Evolutionary conservation across 1,139 yeast genomes (phyloP), one percentile per base, ranked within the genome.

Genomic region (Geotrichum europaeum): DNA sequence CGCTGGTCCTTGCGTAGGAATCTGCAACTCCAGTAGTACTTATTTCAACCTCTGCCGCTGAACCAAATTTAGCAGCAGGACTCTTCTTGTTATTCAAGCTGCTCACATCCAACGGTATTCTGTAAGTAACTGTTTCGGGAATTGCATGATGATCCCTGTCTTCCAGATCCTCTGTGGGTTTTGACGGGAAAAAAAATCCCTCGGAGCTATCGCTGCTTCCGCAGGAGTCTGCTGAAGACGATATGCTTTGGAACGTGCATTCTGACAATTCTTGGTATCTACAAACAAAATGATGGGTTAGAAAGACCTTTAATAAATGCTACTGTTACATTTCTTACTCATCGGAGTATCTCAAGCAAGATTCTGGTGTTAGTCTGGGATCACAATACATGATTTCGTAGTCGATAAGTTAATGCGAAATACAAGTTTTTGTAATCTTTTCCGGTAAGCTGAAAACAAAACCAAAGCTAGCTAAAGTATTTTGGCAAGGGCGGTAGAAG

Each of bases 331-430:
- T 52, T 3, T 32, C 10, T n/a, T 50, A 58, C 51, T 58, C 60
- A n/a, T 58, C 58, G 12, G 10, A 20, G 50, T 32, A 58, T 10
- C 55, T 52, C 40, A 58, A 30, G 5, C 58, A 43, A 10, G 60
- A 55, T 22, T 58, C 60, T 20, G 45, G 15, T 49, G 54, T 53
- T 2, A 54, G 32, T 32, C 58, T 50, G 13, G 56, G 28, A 24
- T 51, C 56, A 24, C 55, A 51, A 49, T 55, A 49, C 61, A 59
- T 59, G 7, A 32, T 43, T 9, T n/a, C 3, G 89, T 86, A 60
- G 18, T 20, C 22, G 15, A 51, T n/a, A 30, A 51, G 30, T 25
- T 51, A 51, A 20, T 9, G 18, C 2, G 25, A 32, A 25, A 34
- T 28, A 9, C 22, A 36, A 40, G 20, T 9, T 1, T 40, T 28